Base-by-base conservation (phyloP, 257 asterid species). In the Plantago ovata region DNA sequence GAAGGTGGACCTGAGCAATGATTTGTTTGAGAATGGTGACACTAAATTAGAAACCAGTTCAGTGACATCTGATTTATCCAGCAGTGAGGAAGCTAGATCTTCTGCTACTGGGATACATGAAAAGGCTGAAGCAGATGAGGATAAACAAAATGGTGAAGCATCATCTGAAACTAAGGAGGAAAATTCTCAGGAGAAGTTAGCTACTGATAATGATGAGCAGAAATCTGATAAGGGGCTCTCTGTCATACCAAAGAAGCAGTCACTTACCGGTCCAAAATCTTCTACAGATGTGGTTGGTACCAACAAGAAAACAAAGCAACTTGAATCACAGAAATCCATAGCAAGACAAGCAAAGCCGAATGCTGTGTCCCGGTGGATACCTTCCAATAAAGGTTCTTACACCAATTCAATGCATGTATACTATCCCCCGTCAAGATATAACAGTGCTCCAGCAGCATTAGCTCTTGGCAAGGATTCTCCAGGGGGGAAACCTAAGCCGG, bases 391-490 rank as follows among this genome's bases (percentile, higher is more conserved):
- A 81, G 96, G 96, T 50, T 89, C 97, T 55, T 89, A 86, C 79
- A 82, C 90, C 60, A 84, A 84, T 80, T 93, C 99, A 50, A 86
- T 93, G 97, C 99, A 89, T 72, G 94, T 93, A 32, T 77, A 86
- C 56, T 86, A 93, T 77, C 97, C 97, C 50, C 97, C 95, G 22
- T 75, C 96, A 66, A 81, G 95, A 69, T 68, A 82, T 77, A 89
- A 89, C 73, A 93, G 97, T 75, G 97, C 96, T 69, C 99, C 99
- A 57, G 80, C 95, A 59, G 83, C 77, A 7, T 67, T 86, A 60
- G 72, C 81, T 52, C 70, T 65, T 57, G 68, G 82, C 58, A 85
- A 87, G 72, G 95, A 83, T 61, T 67, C 87, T 51, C 75, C 77
- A 10, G 84, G 71, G 23, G 89, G 80, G 16, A 92, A 84, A 71